Percentiles rank a stretch among this genome's conserved stretches.
Conservation (phyloP, 768 basidiomycete species). For the Daedaleopsis nitida region DNA sequence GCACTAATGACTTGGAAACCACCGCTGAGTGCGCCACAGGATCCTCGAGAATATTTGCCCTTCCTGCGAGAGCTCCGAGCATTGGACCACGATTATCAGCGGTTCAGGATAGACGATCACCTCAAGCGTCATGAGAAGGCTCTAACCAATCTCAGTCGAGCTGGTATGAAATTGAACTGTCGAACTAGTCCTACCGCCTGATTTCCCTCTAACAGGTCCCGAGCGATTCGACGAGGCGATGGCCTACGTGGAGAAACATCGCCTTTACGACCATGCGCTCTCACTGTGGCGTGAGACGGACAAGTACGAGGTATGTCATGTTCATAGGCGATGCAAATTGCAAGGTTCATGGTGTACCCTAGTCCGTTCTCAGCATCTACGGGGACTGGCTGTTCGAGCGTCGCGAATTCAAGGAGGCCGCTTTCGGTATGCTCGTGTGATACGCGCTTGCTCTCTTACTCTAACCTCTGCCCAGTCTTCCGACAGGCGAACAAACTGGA, state of each 20-base stretch:
- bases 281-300: conserved; percentile 71
- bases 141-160: conserved; percentile 68
- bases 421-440: conserved; percentile 55
- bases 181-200: background rate
- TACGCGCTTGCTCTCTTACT: too few species aligned
- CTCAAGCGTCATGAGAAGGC: conserved; percentile 77
- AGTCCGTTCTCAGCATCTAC: conserved; percentile 75
- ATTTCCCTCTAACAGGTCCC: conserved; percentile 44
- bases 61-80: conserved; percentile 90
- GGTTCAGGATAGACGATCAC: conserved; percentile 92
- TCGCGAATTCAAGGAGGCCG: conserved; percentile 82
- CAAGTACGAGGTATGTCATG: conserved; percentile 54
- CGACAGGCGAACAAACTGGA: conserved; percentile 58
- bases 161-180: conserved; percentile 49
- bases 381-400: conserved; percentile 88
- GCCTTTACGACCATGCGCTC: conserved; percentile 74
- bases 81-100: conserved; percentile 79
- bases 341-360: background rate
- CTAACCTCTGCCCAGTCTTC: conserved; percentile 56
- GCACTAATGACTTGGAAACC: background rate
- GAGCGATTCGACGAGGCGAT: conserved; percentile 79
- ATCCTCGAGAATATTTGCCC: conserved; percentile 96
- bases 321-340: background rate
- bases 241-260: conserved; percentile 76
- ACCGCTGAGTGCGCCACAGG: conserved; percentile 48